Base-by-base conservation (phyloP, 768 basidiomycete genomes). In the Naganishia randhawae region DNA sequence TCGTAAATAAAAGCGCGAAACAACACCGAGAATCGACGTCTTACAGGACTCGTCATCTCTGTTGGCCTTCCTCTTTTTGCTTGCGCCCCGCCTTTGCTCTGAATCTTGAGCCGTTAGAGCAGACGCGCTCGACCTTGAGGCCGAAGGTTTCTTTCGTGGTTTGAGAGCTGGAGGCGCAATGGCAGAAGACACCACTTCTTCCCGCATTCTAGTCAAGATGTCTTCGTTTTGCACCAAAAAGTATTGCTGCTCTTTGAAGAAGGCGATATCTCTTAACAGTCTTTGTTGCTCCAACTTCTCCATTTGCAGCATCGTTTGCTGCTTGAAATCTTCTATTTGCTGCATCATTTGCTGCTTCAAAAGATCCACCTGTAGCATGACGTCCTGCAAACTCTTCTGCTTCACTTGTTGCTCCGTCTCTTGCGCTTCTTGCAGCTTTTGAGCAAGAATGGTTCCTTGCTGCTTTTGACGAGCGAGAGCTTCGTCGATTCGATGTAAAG, bases 21-120 rank as follows among this genome's bases (percentile, higher is more conserved):
- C 1, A 42, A 29, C 11, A 42, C 4, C 3, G 29, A 2, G 27
- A 25, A 7, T 2, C n/a, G 1, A 4, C n/a, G 2, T 25, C 57
- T 25, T 42, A 61, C 57, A 17, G n/a, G 39, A 13, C 6, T 33
- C 37, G 1, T 42, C 22, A 14, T 39, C 39, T 7, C 25, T 42
- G 14, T 61, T 33, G n/a, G 33, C 57, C 37, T 61, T 61, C 25
- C 57, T 61, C 39, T 61, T 61, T 39, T 61, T 61, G 3, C 7
- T n/a, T 5, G 4, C 2, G 14, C 2, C 25, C 13, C 39, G 57
- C 57, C 27, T 39, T 7, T 55, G 54, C n/a, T 55, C 54, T n/a
- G 33, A 7, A 11, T 55, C 54, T 16, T 55, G 31, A 2, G 19
- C 16, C 9, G 16, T 37, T 8, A n/a, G 3, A 1, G 19, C 33